A percentile compares a stretch with the other conserved stretches of the same genome.
These are phyloP conservation scores for Colletotrichum sublineola DNA, from an alignment of 2,329 filamentous ascomycete species.

Conservation along the genomic window DNA sequence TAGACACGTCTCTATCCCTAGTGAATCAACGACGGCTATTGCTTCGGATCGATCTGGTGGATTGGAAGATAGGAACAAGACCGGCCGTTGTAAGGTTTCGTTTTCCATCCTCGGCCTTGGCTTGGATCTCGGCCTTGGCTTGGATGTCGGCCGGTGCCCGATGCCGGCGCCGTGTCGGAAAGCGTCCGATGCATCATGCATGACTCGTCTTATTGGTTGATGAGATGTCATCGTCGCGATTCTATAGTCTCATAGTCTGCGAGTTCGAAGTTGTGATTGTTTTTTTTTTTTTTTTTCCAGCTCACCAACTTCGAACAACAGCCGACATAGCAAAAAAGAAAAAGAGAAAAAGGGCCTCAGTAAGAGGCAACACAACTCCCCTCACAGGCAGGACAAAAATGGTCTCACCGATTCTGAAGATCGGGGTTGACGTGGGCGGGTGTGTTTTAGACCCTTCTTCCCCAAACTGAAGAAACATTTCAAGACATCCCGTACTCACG, in stretches of 20 bases:
- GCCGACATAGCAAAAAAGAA: neutral
- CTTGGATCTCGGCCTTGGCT: constrained; percentile 16
- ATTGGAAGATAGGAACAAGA: neutral
- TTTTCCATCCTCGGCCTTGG: neutral
- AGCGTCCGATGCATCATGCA: constrained; percentile 8
- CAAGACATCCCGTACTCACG: neutral
- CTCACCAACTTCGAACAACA: neutral
- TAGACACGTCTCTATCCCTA: neutral
- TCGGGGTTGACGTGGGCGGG: constrained; percentile 22
- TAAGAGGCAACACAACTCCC: neutral
- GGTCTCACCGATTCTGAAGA: constrained; percentile 9
- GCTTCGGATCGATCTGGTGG: neutral
- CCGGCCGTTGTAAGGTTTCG: neutral
- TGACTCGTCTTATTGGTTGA: neutral
- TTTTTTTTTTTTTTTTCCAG: neutral
- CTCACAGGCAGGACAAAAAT: neutral
- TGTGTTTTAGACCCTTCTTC: neutral
- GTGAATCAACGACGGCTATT: neutral
- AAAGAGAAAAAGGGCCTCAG: neutral
- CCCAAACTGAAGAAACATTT: neutral
- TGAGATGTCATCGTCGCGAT: neutral
- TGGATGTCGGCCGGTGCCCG: constrained; percentile 14
- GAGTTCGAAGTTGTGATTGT: neutral
- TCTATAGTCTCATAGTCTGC: neutral
- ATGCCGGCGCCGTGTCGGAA: constrained; percentile 28